Conservation (phyloP, 805 yeast species). For the Suhomyces kilbournensis region DNA sequence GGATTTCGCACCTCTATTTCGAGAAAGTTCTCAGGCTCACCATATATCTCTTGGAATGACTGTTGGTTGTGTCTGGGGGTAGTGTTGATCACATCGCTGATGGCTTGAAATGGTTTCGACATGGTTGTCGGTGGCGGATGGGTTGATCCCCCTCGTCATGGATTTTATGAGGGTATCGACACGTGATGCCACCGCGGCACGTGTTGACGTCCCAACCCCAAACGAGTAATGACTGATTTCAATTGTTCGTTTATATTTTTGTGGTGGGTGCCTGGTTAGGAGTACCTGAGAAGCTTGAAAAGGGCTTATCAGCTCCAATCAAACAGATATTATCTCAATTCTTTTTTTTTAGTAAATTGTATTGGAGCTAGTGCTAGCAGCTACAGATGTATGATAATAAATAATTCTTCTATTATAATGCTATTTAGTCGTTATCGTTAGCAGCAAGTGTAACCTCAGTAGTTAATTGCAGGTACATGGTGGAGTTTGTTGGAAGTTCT, state of each 20-base stretch:
- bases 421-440: background rate
- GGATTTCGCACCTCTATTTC: conserved; percentile 83
- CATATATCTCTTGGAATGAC: conserved; percentile 79
- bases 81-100: conserved; percentile 38
- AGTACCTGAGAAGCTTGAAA: too few species aligned
- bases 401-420: background rate
- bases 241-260: too few species aligned
- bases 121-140: conserved; percentile 10
- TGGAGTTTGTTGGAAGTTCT: conserved; percentile 20
- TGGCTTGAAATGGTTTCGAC: conserved; percentile 43
- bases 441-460: background rate
- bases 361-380: too few species aligned
- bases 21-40: conserved; percentile 90
- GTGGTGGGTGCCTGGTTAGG: too few species aligned
- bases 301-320: too few species aligned
- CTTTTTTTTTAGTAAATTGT: too few species aligned
- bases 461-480: conserved; percentile 29
- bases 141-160: background rate
- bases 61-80: conserved; percentile 46
- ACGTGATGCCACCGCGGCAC: background rate
- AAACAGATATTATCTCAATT: too few species aligned
- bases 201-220: background rate
- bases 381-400: too few species aligned
- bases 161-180: background rate
- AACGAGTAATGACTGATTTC: too few species aligned